phyloP scores from a whole-genome alignment of 2,329 filamentous ascomycete genomes.

The Talaromyces sp. region DNA sequence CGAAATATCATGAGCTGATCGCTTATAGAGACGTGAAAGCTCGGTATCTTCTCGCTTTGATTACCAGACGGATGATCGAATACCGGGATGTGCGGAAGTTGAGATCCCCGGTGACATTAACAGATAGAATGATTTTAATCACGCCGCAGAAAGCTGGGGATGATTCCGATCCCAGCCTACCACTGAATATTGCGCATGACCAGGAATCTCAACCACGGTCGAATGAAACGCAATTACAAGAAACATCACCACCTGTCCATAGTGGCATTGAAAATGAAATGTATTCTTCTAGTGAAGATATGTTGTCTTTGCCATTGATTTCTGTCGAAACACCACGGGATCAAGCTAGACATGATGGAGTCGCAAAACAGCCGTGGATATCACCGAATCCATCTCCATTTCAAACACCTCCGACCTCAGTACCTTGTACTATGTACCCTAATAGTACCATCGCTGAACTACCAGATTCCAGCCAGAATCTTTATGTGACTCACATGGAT shows the following conservation, averaged over 20 bases:
- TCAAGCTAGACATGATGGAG: background rate
- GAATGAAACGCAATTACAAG: background rate
- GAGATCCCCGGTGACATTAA: background rate
- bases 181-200: background rate
- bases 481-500: background rate
- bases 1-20: background rate
- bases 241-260: background rate
- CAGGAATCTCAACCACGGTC: background rate
- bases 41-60: background rate
- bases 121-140: background rate
- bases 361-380: background rate
- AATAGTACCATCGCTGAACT: background rate
- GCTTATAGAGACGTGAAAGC: background rate
- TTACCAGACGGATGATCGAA: background rate
- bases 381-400: background rate
- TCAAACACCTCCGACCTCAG: background rate
- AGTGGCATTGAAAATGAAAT: background rate
- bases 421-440: background rate
- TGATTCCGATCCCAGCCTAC: slow-evolving; percentile 1
- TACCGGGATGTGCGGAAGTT: background rate
- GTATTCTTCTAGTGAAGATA: background rate
- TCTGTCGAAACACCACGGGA: background rate
- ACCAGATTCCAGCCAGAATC: background rate
- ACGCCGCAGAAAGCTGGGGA: slow-evolving; percentile 1
- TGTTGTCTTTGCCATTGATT: background rate